Base-by-base conservation (phyloP, 106 monocot species). In the Platanthera guangdongensis region DNA sequence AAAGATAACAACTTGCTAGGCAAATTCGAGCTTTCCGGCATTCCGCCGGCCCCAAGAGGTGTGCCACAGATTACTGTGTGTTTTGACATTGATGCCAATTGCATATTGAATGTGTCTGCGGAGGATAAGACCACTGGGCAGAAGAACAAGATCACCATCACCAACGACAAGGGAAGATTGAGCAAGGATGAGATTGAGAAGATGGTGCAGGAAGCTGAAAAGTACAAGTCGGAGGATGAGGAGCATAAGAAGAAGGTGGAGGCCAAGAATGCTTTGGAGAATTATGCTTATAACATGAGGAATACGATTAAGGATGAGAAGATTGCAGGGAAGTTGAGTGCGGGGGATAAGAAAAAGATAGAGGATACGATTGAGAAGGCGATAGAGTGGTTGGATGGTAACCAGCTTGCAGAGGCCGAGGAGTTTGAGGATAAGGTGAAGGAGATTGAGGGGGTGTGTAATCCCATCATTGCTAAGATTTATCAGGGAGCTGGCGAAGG, bases 81-180 rank as follows among this genome's bases (percentile, higher is more conserved):
- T 77, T 88, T 91, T 45, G 90, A 91, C 22, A 91, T 91, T 28
- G 90, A 90, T 72, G 87, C 85, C 50, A 87, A 87, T 25, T 83
- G 90, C 28, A 85, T 90, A 50, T 21, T 90, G 73, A 83, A 87
- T 22, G 90, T 90, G 16, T 85, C 87, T 4, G 90, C 90, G 4
- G 85, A 90, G 83, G 87, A 90, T 80, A 90, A 81, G 77, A 86
- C 79, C 48, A 89, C 89, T 2, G 86, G 86, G 19, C 86, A 86
- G 80, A 86, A 82, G 86, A 86, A 86, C 73, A 86, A 86, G 80
- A 86, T 86, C 73, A 86, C 86, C 6, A 86, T 86, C 77, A 86
- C 86, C 76, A 86, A 86, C n/a, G 86, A 86, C 47, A 86, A 86
- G 74, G 86, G 86, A 0, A 71, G 86, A 71, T 55, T 86, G 80